A percentile compares a stretch with the other conserved stretches of the same genome.
Conservation (phyloP, 805 yeast species). For the Kodamaea lidongshanica region DNA sequence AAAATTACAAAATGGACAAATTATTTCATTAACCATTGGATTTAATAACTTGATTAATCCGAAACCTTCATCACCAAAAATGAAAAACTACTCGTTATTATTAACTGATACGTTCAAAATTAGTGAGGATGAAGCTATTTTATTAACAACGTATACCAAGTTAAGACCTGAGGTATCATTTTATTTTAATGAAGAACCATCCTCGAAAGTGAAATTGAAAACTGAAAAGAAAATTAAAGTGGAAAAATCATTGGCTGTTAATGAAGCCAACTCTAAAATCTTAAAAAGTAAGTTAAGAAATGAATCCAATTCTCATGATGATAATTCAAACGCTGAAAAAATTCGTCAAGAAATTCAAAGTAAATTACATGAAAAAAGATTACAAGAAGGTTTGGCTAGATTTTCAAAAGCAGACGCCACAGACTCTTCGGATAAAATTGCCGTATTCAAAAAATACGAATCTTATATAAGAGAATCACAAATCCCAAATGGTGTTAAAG, state of each 20-base stretch:
- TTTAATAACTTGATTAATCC: conserved; percentile 56
- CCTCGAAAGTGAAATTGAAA: conserved; percentile 20
- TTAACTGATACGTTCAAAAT: conserved; percentile 78
- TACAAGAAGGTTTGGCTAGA: conserved; percentile 78
- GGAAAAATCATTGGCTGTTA: conserved; percentile 24
- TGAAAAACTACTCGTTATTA: conserved; percentile 61
- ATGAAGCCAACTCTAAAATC: conserved; percentile 52
- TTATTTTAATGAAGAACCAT: conserved; percentile 65
- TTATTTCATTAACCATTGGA: conserved; percentile 72
- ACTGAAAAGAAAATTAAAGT: conserved; percentile 34
- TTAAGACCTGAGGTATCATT: conserved; percentile 71
- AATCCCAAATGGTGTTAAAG: conserved; percentile 77
- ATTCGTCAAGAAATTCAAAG: conserved; percentile 77
- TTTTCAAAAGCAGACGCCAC: conserved; percentile 75
- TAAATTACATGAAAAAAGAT: conserved; percentile 77
- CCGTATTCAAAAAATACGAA: conserved; percentile 86
- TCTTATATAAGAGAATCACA: conserved; percentile 91
- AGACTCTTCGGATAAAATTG: conserved; percentile 53
- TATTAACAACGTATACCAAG: conserved; percentile 72
- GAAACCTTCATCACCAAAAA: conserved; percentile 40
- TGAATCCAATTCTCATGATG: conserved; percentile 67
- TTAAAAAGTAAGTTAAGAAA: conserved; percentile 74
- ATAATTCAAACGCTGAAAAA: conserved; percentile 56
- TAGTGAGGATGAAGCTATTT: conserved; percentile 51
- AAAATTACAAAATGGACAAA: conserved; percentile 61